Percentiles rank a stretch among this genome's conserved stretches.
Evolutionary conservation across 345 rosid genomes (phyloP).

Genomic region (Capsella bursapastoris): DNA sequence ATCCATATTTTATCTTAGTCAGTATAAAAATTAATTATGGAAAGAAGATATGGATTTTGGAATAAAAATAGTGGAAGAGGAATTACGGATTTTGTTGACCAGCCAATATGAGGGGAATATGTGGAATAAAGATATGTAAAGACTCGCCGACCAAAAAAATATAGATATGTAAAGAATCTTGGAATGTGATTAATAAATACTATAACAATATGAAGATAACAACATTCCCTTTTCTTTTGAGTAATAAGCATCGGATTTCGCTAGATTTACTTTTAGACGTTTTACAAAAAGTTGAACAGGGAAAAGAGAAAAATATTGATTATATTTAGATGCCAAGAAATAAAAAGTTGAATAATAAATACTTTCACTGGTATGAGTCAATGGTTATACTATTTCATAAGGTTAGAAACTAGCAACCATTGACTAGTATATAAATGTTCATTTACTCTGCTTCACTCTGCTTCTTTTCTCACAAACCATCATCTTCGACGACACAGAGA

Average conservation of each 20-base stretch:
- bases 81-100: neutral
- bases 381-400: neutral
- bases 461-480: slow-evolving; percentile 3
- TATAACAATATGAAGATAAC: too few relatives aligned
- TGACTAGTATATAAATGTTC: neutral
- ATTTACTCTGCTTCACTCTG: neutral
- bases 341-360: neutral
- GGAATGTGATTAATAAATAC: too few relatives aligned
- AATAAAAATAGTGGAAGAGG: too few relatives aligned
- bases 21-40: too few relatives aligned
- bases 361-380: neutral
- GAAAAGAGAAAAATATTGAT: neutral
- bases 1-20: too few relatives aligned
- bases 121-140: neutral
- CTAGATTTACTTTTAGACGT: slow-evolving; percentile 5
- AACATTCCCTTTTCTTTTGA: neutral
- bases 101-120: neutral
- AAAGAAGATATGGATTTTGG: too few relatives aligned
- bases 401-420: neutral
- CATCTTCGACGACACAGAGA: neutral
- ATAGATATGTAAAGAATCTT: too few relatives aligned
- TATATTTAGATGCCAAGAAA: neutral
- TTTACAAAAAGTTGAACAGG: neutral
- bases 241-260: neutral
- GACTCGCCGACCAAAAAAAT: too few relatives aligned